phyloP scores from a whole-genome alignment of 192 early-diverging fungal genomes.

The Chytriomyces sp. region DNA sequence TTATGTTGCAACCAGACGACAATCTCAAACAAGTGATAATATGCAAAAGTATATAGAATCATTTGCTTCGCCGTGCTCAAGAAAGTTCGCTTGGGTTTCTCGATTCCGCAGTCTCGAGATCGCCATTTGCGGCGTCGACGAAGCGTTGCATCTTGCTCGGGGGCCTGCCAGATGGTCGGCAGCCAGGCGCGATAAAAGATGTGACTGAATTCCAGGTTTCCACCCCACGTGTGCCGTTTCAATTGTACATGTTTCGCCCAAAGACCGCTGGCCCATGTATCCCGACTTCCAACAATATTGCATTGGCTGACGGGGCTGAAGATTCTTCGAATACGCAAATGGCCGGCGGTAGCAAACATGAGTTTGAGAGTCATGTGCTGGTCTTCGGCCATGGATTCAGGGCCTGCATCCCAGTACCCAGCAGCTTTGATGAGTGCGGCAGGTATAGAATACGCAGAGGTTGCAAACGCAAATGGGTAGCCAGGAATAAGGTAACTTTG shows the following conservation, averaged over 20 bases:
- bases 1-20: background rate
- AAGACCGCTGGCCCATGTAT: background rate
- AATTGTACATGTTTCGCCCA: conserved; percentile 8
- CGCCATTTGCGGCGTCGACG: too few species aligned
- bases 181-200: background rate
- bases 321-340: conserved; percentile 56
- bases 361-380: conserved; percentile 70
- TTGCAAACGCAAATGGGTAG: conserved; percentile 53
- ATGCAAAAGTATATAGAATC: background rate
- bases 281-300: conserved; percentile 36
- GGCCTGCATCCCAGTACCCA: conserved; percentile 66
- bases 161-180: background rate
- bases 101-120: too few species aligned
- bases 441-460: conserved; percentile 67
- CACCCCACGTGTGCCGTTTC: conserved; percentile 24
- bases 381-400: conserved; percentile 66
- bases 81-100: too few species aligned
- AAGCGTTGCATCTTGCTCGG: background rate
- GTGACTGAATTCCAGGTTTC: background rate
- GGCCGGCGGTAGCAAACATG: conserved; percentile 62
- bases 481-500: conserved; percentile 61
- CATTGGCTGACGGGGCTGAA: conserved; percentile 60
- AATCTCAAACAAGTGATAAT: conserved; percentile 15
- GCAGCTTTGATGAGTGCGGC: conserved; percentile 64
- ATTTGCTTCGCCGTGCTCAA: background rate